Base-by-base conservation (phyloP, 495 filamentous ascomycete genomes). In the Daldinia grandis region DNA sequence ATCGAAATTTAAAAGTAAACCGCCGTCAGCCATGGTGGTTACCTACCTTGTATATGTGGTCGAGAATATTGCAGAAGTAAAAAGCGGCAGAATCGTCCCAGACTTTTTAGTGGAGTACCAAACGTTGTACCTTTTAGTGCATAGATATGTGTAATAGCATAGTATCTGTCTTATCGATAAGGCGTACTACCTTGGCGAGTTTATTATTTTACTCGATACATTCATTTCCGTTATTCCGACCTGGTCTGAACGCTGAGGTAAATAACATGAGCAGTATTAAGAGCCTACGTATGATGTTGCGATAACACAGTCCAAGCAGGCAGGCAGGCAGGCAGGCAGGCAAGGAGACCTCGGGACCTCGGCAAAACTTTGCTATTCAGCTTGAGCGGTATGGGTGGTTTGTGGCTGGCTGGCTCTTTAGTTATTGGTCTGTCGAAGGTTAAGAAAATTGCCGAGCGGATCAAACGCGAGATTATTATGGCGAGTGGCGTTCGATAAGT, bases 1-100 rank as follows among this genome's bases (percentile, higher is more conserved):
- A 60, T 91, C 86, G 76, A 98, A 98, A 77, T 99, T 98, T 78
- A 98, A 84, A 53, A 98, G 87, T 87, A 99, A 91, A 56, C 93
- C 93, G 90, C 97, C 92, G 82, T 98, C 93, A 21, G 93, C 93
- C 94, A 97, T 98, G 55, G 17, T 70, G 7, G 61, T 24, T 28
- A 28, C n/a, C n/a, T n/a, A n/a, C n/a, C n/a, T n/a, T 44, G 47
- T 62, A 35, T 37, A n/a, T 40, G 50, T 27, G 8, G 35, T 30
- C 21, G 56, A 40, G 66, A 58, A 74, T 47, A 64, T 58, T 24
- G 28, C 8, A 65, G 19, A 7, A 38, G 49, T 25, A 24, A 28
- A 28, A 30, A 53, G 24, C 15, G 27, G 4, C 25, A 28, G 27
- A 53, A 53, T 27, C 24, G 4, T n/a, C 15, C 12, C 25, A 53